Evolutionary conservation across 257 asterid species (phyloP).

Genomic region (Nyctanthes arbortristis): DNA sequence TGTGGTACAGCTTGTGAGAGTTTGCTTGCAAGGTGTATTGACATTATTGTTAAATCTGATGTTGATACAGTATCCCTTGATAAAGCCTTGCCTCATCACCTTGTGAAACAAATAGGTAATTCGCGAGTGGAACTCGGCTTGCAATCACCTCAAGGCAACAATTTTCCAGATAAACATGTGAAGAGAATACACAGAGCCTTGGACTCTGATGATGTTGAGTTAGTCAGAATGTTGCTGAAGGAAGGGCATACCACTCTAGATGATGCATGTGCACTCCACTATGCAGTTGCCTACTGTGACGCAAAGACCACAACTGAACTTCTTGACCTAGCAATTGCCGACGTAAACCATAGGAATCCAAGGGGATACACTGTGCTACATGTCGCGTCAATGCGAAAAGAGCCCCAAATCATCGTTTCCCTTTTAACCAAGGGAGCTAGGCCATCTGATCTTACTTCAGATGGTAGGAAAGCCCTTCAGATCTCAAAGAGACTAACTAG

Average conservation of each 20-base stretch:
- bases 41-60: conserved; percentile 81
- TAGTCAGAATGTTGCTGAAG: conserved; percentile 82
- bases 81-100: conserved; percentile 67
- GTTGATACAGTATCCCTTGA: conserved; percentile 78
- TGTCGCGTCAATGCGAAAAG: conserved; percentile 95
- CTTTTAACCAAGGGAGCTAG: conserved; percentile 93
- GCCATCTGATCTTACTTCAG: conserved; percentile 86
- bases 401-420: conserved; percentile 85
- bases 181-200: conserved; percentile 90
- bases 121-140: conserved; percentile 57
- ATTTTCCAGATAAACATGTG: conserved; percentile 74
- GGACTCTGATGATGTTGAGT: conserved; percentile 95
- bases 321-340: conserved; percentile 88
- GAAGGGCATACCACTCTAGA: conserved; percentile 84
- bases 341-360: conserved; percentile 70
- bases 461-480: conserved; percentile 93
- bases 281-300: conserved; percentile 94
- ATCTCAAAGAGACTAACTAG: conserved; percentile 86
- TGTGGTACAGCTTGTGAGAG: conserved; percentile 61
- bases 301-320: conserved; percentile 90
- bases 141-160: conserved; percentile 43
- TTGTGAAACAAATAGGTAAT: conserved; percentile 59
- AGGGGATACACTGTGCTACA: conserved; percentile 95
- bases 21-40: conserved; percentile 58
- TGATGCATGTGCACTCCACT: conserved; percentile 85